Evolutionary conservation across 495 filamentous ascomycete species (phyloP).

Genomic region (Aspergillus funiculosus): DNA sequence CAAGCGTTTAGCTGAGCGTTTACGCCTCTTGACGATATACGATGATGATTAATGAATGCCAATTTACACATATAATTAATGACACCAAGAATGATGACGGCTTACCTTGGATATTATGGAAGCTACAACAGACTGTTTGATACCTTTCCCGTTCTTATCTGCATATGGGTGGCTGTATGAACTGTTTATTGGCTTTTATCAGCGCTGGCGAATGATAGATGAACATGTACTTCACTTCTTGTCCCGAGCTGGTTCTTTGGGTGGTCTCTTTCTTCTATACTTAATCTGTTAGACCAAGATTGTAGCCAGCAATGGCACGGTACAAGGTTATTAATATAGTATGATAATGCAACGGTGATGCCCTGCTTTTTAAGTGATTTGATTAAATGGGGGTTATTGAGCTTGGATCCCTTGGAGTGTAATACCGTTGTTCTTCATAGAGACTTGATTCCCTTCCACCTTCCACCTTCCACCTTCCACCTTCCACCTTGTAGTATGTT

Average conservation of each 20-base stretch:
- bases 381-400: background rate
- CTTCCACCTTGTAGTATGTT: too few species aligned
- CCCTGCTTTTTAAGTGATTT: background rate
- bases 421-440: too few species aligned
- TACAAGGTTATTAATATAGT: slow-evolving; percentile 6
- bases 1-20: slow-evolving; percentile 35
- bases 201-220: background rate
- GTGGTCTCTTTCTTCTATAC: slow-evolving; percentile 5
- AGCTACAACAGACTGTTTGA: background rate
- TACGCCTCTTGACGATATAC: background rate
- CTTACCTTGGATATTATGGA: too few species aligned
- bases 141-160: background rate
- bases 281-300: slow-evolving; percentile 1
- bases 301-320: slow-evolving; percentile 11
- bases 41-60: slow-evolving; percentile 13
- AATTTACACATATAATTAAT: too few species aligned
- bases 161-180: slow-evolving; percentile 11
- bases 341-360: background rate
- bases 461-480: too few species aligned
- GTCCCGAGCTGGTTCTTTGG: slow-evolving; percentile 14
- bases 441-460: too few species aligned
- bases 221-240: slow-evolving; percentile 10
- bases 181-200: background rate
- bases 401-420: background rate
- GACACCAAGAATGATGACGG: too few species aligned